Percentiles rank a stretch among this genome's conserved stretches.
Conservation (phyloP, 257 asterid species). For the Solanum verrucosum region DNA sequence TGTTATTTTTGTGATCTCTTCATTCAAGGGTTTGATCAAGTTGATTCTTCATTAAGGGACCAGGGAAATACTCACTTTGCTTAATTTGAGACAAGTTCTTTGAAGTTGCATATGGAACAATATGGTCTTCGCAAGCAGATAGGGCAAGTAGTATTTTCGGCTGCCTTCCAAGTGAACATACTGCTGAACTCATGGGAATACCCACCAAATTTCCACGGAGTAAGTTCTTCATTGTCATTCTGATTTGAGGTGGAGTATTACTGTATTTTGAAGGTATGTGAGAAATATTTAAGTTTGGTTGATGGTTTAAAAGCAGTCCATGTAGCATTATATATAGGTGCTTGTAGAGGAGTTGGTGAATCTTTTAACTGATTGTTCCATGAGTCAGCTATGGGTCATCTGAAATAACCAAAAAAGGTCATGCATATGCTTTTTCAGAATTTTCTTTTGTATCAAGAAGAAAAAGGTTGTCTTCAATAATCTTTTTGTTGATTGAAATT, state of each 20-base stretch:
- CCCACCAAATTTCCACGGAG: background rate
- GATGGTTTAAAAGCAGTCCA: background rate
- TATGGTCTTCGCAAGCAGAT: background rate
- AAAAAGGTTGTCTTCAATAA: background rate
- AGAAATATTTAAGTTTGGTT: background rate
- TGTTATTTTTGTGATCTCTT: background rate
- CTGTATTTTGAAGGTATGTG: background rate
- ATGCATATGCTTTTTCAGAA: background rate
- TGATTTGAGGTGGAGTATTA: background rate
- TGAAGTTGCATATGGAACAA: background rate
- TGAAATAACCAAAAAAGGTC: background rate
- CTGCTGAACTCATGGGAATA: background rate
- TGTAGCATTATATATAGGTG: conserved; percentile 17
- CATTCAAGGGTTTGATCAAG: background rate
- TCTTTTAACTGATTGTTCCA: background rate
- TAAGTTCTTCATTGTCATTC: background rate
- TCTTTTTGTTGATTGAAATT: background rate
- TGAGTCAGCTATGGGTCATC: conserved; percentile 16
- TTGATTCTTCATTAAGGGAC: background rate
- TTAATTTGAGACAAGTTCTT: background rate
- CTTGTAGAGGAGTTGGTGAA: background rate
- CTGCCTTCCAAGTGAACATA: background rate
- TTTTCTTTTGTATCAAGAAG: background rate
- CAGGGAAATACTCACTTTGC: background rate
- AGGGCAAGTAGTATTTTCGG: background rate